Evolutionary conservation across 805 yeast genomes (phyloP), one percentile per base, ranked within the genome.

Genomic region (Kazachstania africana): DNA sequence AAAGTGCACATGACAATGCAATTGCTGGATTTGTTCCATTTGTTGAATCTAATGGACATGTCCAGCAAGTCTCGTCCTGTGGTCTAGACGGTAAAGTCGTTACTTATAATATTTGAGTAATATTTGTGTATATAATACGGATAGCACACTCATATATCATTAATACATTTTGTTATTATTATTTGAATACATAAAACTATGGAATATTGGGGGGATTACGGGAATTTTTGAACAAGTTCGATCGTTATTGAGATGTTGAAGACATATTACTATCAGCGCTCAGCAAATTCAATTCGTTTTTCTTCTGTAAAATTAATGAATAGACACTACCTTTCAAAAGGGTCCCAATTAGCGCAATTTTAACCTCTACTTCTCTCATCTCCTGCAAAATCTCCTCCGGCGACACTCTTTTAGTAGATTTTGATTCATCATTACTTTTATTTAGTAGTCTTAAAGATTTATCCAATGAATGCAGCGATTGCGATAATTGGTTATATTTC

Each of bases 81-180:
- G 96, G 95, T 35, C 73, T 81, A 36, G 98, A 91, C 53, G 97
- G 98, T 33, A 80, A 79, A 53, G 71, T 88, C 32, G 97, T 87
- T 26, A 65, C 88, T 30, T 88, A 82, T 55, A 62, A 63, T 32
- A 66, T 68, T 32, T 72, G 55, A 46, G 8, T 10, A 19, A 12
- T n/a, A 16, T 26, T 8, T n/a, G n/a, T n/a, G n/a, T n/a, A n/a
- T n/a, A n/a, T n/a, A n/a, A n/a, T n/a, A n/a, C n/a, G n/a, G n/a
- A n/a, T n/a, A n/a, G n/a, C n/a, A n/a, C n/a, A n/a, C n/a, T n/a
- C n/a, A n/a, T n/a, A n/a, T n/a, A n/a, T n/a, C n/a, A n/a, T n/a
- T n/a, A n/a, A n/a, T n/a, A n/a, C n/a, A n/a, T n/a, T n/a, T n/a
- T n/a, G n/a, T n/a, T n/a, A n/a, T n/a, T n/a, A n/a, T n/a, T n/a